Evolutionary conservation across 306 rosid species (phyloP).

Genomic region (Citrullus mucosospermus): DNA sequence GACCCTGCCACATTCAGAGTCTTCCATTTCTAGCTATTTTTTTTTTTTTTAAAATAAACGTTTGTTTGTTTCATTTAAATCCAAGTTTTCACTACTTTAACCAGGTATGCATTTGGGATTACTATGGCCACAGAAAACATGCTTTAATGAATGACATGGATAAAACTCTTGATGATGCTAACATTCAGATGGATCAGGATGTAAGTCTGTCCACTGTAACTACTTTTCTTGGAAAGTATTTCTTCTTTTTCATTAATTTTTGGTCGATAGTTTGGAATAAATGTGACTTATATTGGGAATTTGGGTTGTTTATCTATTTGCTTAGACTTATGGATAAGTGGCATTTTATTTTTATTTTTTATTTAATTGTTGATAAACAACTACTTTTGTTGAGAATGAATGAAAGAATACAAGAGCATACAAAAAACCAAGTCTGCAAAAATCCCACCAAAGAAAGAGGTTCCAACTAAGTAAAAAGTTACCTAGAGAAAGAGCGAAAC

Average conservation of each 20-base stretch:
- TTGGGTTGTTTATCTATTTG: neutral
- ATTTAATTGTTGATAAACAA: too few relatives aligned
- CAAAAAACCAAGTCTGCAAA: too few relatives aligned
- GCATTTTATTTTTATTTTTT: neutral
- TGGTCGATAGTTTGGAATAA: neutral
- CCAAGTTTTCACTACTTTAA: conserved; percentile 7
- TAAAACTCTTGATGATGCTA: conserved; percentile 93
- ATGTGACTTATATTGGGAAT: too few relatives aligned
- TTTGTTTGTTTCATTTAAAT: conserved; percentile 8
- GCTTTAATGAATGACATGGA: conserved; percentile 94
- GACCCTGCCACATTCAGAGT: conserved; percentile 8
- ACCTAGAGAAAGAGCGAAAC: too few relatives aligned
- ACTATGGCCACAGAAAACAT: conserved; percentile 68
- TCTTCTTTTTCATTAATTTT: neutral
- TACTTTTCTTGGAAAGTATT: neutral
- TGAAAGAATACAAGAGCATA: too few relatives aligned
- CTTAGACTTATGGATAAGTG: neutral
- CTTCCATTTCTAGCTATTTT: neutral
- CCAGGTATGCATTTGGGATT: conserved; percentile 94
- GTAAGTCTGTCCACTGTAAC: conserved; percentile 30
- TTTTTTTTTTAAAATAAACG: neutral
- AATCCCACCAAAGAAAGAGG: too few relatives aligned
- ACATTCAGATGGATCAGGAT: conserved; percentile 97
- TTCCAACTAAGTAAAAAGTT: too few relatives aligned
- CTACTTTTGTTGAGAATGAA: too few relatives aligned